Evolutionary conservation across 495 filamentous ascomycete genomes (phyloP).

Genomic region (Stereocaulon alpinum): DNA sequence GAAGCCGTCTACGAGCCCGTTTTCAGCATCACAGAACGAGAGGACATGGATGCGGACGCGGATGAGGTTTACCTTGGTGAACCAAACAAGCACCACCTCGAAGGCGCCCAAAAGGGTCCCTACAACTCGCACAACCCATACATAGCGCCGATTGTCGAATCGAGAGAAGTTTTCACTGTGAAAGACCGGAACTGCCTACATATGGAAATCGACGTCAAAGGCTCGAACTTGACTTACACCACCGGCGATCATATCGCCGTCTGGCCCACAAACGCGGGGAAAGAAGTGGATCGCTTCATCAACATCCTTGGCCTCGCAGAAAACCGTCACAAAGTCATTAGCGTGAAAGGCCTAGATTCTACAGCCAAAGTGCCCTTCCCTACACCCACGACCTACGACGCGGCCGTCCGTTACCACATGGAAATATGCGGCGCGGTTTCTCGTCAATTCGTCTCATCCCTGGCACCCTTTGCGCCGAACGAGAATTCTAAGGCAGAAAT

Average conservation of each 20-base stretch:
- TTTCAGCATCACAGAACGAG: constrained; percentile 71
- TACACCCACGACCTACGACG: constrained; percentile 93
- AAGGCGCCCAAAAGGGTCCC: constrained; percentile 74
- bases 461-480: constrained; percentile 84
- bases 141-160: constrained; percentile 88
- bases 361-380: constrained; percentile 97
- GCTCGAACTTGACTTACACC: constrained; percentile 79
- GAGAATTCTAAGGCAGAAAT: constrained; percentile 77
- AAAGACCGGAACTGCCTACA: constrained; percentile 94
- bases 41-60: constrained; percentile 63
- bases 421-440: constrained; percentile 93
- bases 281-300: constrained; percentile 86
- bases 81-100: constrained; percentile 90
- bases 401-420: constrained; percentile 89
- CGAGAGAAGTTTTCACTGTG: constrained; percentile 80
- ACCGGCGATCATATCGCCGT: constrained; percentile 96
- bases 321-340: constrained; percentile 77
- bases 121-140: constrained; percentile 96
- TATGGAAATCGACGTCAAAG: constrained; percentile 87
- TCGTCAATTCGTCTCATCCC: constrained; percentile 81
- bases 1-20: constrained; percentile 94
- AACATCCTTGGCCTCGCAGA: constrained; percentile 59
- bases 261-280: constrained; percentile 93
- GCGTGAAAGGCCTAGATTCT: constrained; percentile 83
- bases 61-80: constrained; percentile 89